Percentiles rank a stretch among this genome's conserved stretches.
phyloP scores from a whole-genome alignment of 2,329 filamentous ascomycete species.

The Microdochium bolleyi region DNA sequence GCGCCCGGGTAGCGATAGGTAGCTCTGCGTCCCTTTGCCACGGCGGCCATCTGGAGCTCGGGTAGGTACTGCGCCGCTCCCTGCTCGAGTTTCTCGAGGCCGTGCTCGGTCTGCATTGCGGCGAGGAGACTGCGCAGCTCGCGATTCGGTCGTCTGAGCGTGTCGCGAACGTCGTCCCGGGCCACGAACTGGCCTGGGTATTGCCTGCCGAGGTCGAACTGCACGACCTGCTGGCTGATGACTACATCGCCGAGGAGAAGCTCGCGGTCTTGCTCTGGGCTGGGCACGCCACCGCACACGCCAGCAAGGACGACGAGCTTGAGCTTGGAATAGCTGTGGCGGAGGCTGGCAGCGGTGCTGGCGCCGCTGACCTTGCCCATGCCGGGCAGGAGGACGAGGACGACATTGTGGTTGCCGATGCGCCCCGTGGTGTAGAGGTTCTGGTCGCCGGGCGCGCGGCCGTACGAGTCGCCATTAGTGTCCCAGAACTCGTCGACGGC shows the following conservation, averaged over 20 bases:
- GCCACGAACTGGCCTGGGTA: slow-evolving; percentile 2
- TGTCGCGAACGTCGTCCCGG: slow-evolving; percentile 8
- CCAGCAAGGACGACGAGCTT: slow-evolving; percentile 17
- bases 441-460: background rate
- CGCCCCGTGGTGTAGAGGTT: background rate
- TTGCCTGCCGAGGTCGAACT: slow-evolving; percentile 2
- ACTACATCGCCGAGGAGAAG: background rate
- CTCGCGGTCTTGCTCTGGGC: background rate
- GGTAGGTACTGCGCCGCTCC: background rate
- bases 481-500: background rate
- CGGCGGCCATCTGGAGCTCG: background rate
- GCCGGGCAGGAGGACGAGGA: background rate
- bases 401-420: background rate
- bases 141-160: slow-evolving; percentile 5
- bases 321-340: slow-evolving; percentile 14
- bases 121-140: slow-evolving; percentile 12
- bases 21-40: background rate
- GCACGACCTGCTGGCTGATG: background rate
- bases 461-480: background rate
- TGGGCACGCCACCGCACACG: slow-evolving; percentile 19
- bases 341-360: background rate
- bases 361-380: slow-evolving; percentile 1
- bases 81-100: slow-evolving; percentile 2
- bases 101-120: slow-evolving; percentile 4
- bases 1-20: background rate